Conservation (phyloP, 257 asterid species). For the Primulina eburnea region DNA sequence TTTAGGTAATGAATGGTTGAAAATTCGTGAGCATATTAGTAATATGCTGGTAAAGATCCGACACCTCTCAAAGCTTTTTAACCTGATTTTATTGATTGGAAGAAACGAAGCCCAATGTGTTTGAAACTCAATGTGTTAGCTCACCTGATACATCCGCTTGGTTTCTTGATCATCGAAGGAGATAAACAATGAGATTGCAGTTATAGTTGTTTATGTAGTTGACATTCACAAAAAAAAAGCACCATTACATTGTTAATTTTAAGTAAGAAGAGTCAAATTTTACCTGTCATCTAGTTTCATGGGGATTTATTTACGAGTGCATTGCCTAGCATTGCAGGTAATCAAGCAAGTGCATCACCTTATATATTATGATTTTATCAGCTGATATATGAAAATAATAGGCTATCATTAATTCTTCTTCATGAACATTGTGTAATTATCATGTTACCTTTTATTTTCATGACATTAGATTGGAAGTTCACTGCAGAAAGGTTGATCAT, state of each 20-base stretch:
- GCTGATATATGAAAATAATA: neutral
- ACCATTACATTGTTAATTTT: neutral
- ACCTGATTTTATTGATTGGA: neutral
- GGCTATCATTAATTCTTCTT: conserved; percentile 3
- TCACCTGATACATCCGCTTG: neutral
- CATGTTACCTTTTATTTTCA: neutral
- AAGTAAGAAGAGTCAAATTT: conserved; percentile 6
- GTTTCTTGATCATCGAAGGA: neutral
- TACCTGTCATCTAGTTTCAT: conserved; percentile 2
- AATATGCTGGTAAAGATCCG: neutral
- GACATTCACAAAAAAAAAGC: neutral
- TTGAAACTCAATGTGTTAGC: neutral
- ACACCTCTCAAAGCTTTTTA: neutral
- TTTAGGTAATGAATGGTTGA: neutral
- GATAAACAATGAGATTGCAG: neutral
- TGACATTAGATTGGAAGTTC: neutral
- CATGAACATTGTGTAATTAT: conserved; percentile 7
- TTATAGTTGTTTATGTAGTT: neutral
- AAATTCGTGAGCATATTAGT: neutral
- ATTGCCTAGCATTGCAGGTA: neutral
- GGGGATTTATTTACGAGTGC: conserved; percentile 11
- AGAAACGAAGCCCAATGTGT: neutral
- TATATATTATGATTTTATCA: neutral
- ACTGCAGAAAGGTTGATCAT: neutral
- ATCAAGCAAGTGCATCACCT: neutral